Evolutionary conservation across 108 stramenopile genomes (phyloP).

Genomic region (Cyclotella distinguenda): DNA sequence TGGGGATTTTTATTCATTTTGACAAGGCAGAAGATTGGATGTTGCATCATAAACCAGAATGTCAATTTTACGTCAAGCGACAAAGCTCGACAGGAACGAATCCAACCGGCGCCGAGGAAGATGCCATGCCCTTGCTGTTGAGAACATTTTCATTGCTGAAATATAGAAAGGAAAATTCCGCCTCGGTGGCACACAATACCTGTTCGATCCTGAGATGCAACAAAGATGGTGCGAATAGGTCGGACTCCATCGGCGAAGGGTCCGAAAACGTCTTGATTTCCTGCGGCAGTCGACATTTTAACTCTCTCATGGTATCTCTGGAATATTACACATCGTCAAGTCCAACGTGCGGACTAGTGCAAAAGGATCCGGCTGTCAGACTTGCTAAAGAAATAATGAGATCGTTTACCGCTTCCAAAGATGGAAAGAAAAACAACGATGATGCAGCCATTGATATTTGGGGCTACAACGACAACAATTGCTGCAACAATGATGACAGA

Average conservation of each 20-base stretch:
- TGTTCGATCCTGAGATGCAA: neutral
- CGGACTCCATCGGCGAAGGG: neutral
- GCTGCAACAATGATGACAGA: neutral
- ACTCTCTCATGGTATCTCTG: conserved; percentile 21
- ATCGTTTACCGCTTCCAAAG: neutral
- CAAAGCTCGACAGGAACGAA: neutral
- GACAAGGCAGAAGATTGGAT: conserved; percentile 31
- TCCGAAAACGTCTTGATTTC: conserved; percentile 6
- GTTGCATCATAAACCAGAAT: conserved; percentile 30
- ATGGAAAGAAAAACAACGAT: neutral
- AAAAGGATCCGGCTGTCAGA: conserved; percentile 1
- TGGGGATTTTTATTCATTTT: neutral
- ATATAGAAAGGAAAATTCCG: conserved; percentile 7
- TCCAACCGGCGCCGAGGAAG: conserved; percentile 22
- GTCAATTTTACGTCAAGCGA: conserved; percentile 33
- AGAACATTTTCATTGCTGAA: conserved; percentile 28
- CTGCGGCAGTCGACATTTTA: conserved; percentile 30
- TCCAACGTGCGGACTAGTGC: neutral
- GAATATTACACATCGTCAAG: conserved; percentile 1
- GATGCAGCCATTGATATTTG: conserved; percentile 10
- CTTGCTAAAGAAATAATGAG: conserved; percentile 33
- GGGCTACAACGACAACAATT: conserved; percentile 17
- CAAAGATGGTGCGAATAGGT: neutral
- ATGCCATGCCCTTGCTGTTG: conserved; percentile 29
- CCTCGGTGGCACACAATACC: too few species aligned